Conservation (phyloP, 2,329 filamentous ascomycete genomes). For the Colletotrichum sp. region DNA sequence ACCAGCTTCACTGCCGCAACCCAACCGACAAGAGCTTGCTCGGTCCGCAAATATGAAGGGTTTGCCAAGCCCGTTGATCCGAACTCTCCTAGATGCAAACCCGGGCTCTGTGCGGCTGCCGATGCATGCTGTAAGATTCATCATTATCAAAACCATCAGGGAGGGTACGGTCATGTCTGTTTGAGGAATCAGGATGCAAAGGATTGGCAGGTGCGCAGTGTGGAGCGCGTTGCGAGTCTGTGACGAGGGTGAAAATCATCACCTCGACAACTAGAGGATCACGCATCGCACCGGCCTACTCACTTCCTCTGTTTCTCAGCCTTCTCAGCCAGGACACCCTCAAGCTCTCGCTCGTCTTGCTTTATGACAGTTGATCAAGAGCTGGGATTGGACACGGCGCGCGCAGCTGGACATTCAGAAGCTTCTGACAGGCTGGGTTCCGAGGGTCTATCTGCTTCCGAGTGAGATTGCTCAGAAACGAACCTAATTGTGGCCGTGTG, state of each 20-base stretch:
- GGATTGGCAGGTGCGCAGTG: not conserved
- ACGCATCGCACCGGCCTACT: not conserved
- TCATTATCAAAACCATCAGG: not conserved
- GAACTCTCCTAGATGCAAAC: not conserved
- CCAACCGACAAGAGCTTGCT: not conserved
- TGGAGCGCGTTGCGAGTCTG: not conserved
- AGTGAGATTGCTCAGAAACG: not conserved
- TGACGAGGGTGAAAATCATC: not conserved
- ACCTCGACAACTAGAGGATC: not conserved
- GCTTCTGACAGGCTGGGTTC: not conserved
- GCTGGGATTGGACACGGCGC: not conserved
- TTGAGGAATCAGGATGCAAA: not conserved
- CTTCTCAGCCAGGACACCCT: not conserved
- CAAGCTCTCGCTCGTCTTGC: not conserved
- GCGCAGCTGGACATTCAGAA: not conserved
- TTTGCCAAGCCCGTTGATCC: not conserved
- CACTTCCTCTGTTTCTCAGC: not conserved
- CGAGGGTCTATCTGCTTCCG: not conserved
- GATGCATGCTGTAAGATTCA: not conserved
- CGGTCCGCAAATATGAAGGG: not conserved
- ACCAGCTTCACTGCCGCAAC: not conserved
- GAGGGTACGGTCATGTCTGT: not conserved
- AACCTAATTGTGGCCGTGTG: not conserved
- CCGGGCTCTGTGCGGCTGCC: not conserved
- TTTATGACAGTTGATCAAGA: not conserved